Conservation (phyloP, 345 rosid genomes). For the Citrus maxima region DNA sequence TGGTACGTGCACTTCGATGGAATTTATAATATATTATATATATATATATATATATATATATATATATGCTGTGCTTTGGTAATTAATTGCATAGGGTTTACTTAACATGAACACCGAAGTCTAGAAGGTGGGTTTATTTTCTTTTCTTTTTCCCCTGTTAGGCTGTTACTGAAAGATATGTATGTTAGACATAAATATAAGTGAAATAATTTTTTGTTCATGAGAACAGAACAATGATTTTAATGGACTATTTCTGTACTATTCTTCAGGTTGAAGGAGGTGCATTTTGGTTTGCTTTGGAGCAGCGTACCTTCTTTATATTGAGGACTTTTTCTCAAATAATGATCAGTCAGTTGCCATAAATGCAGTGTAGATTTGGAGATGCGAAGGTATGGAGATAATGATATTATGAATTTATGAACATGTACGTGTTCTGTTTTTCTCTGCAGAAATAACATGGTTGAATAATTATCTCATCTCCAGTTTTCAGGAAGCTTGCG, state of each 20-base stretch:
- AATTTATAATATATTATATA: not conserved
- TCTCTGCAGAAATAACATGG: not conserved
- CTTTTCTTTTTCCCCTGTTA: too few species aligned
- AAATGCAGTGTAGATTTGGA: constrained; percentile 48
- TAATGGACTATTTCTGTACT: not conserved
- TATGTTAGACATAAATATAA: not conserved
- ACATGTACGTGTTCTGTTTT: not conserved
- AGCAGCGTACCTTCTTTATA: not conserved
- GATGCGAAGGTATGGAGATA: constrained; percentile 56
- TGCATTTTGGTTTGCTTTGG: not conserved
- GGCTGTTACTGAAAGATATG: not conserved
- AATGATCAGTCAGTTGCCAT: constrained; percentile 32
- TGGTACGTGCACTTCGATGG: not conserved
- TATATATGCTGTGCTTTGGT: not conserved
- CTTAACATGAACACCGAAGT: not conserved
- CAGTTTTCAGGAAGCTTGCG: constrained; percentile 50
- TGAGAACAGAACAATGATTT: not conserved
- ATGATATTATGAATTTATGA: not conserved
- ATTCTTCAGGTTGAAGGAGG: constrained; percentile 9
- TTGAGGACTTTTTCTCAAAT: constrained; percentile 6
- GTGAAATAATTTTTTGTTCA: not conserved
- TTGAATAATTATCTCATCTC: not conserved
- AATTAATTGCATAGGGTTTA: not conserved
- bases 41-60: too few species aligned
- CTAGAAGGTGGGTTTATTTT: not conserved